Evolutionary conservation across 148 eudicot genomes (phyloP).

Genomic region (Rheum nobile): DNA sequence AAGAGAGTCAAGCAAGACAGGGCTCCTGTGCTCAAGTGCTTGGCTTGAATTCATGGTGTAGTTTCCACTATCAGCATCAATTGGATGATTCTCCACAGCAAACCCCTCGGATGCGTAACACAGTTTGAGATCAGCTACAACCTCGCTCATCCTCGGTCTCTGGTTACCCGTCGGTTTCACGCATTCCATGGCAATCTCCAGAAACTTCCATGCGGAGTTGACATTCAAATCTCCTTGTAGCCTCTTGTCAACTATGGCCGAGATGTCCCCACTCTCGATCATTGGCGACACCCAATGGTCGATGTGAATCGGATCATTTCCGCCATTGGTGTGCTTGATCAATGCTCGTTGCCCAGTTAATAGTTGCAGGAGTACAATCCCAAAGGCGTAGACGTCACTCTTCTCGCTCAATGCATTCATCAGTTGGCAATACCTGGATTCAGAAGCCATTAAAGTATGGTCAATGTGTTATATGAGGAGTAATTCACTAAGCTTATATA

Average conservation of each 20-base stretch:
- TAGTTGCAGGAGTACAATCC: conserved; percentile 26
- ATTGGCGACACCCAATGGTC: neutral
- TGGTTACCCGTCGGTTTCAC: neutral
- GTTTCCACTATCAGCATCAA: neutral
- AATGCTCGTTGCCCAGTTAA: conserved; percentile 19
- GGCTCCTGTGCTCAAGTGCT: neutral
- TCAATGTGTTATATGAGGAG: too few species aligned
- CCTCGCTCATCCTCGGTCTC: neutral
- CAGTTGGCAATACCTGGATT: neutral
- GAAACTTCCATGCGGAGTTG: neutral
- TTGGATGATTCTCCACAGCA: neutral
- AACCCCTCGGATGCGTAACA: neutral
- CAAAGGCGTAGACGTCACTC: conserved; percentile 27
- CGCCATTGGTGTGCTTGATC: neutral
- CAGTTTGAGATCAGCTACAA: neutral
- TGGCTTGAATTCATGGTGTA: neutral
- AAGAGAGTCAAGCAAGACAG: neutral
- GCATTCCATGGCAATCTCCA: conserved; percentile 1
- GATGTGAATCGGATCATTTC: neutral
- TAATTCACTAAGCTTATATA: too few species aligned
- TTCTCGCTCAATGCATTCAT: conserved; percentile 12
- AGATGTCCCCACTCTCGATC: neutral
- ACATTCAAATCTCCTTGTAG: neutral
- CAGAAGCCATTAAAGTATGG: too few species aligned
- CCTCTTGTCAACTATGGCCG: neutral